Evolutionary conservation across 495 filamentous ascomycete species (phyloP).

Genomic region (Talaromyces borbonicus): DNA sequence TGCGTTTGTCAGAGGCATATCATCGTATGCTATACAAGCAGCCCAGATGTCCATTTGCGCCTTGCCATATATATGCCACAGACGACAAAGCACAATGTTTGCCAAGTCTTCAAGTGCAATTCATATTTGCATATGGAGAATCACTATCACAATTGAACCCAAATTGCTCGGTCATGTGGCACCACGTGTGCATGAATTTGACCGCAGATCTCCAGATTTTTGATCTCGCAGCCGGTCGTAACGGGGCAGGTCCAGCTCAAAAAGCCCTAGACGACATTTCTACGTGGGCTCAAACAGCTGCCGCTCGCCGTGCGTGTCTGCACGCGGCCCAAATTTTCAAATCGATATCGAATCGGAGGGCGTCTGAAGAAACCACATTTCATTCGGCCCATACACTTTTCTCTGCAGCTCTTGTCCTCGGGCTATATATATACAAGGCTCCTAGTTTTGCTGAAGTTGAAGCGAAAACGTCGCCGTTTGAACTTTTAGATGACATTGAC

Average conservation of each 20-base stretch:
- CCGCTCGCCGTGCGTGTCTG: slow-evolving; percentile 37
- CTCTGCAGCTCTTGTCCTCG: slow-evolving; percentile 39
- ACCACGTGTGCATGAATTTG: slow-evolving; percentile 44
- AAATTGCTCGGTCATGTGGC: slow-evolving; percentile 40
- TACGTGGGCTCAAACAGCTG: slow-evolving; percentile 40
- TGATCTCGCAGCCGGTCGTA: slow-evolving; percentile 38
- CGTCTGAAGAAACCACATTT: slow-evolving; percentile 39
- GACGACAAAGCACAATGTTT: slow-evolving; percentile 33
- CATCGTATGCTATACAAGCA: slow-evolving; percentile 36
- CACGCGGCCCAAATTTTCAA: slow-evolving; percentile 45
- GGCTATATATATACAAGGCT: slow-evolving; percentile 42
- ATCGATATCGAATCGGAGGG: slow-evolving; percentile 38
- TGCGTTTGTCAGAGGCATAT: slow-evolving; percentile 36
- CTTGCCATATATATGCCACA: slow-evolving; percentile 36
- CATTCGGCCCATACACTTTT: slow-evolving; percentile 39
- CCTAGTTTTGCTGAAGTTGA: slow-evolving; percentile 18
- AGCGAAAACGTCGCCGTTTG: slow-evolving; percentile 28
- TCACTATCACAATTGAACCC: slow-evolving; percentile 32
- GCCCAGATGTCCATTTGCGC: slow-evolving; percentile 31
- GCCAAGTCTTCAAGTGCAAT: slow-evolving; percentile 29
- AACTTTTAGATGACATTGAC: slow-evolving; percentile 41
- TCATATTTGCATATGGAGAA: slow-evolving; percentile 29
- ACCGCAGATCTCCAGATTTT: slow-evolving; percentile 43
- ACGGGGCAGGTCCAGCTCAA: slow-evolving; percentile 32
- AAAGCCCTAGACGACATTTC: slow-evolving; percentile 41